Evolutionary conservation across 805 yeast species (phyloP).

Genomic region (Blastobotrys parvus): DNA sequence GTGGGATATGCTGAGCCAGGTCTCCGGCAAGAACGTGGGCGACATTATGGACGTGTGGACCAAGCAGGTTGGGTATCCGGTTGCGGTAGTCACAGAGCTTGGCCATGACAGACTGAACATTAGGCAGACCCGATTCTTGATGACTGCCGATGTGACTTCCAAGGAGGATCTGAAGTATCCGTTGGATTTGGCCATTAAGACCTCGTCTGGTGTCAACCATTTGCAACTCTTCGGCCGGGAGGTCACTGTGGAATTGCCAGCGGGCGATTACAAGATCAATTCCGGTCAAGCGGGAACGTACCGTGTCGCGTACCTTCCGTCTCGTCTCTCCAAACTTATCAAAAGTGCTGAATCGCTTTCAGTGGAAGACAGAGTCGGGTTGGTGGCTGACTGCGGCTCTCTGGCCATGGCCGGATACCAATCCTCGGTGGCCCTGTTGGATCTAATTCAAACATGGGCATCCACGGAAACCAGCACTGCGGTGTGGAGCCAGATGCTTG

Average conservation of each 20-base stretch:
- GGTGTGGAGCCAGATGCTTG: constrained; percentile 46
- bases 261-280: constrained; percentile 48
- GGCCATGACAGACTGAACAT: constrained; percentile 32
- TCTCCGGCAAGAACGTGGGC: constrained; percentile 52
- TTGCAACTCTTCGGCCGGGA: constrained; percentile 44
- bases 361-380: constrained; percentile 55
- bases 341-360: constrained; percentile 40
- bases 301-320: constrained; percentile 48
- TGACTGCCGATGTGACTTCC: constrained; percentile 50
- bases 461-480: constrained; percentile 36
- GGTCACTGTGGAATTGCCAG: constrained; percentile 34
- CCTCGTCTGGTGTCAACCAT: constrained; percentile 52
- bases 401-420: constrained; percentile 45
- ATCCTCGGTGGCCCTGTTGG: constrained; percentile 40
- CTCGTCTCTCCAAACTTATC: constrained; percentile 45
- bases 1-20: constrained; percentile 59
- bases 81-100: constrained; percentile 42
- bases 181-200: constrained; percentile 47
- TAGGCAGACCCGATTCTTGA: constrained; percentile 53
- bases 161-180: constrained; percentile 50
- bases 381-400: constrained; percentile 52
- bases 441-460: constrained; percentile 44
- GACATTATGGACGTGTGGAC: constrained; percentile 65
- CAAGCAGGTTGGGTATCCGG: constrained; percentile 64
- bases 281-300: constrained; percentile 54